A percentile compares a stretch with the other conserved stretches of the same genome.
Evolutionary conservation across 495 filamentous ascomycete species (phyloP).

Genomic region (Aspergillus heteromorphus): DNA sequence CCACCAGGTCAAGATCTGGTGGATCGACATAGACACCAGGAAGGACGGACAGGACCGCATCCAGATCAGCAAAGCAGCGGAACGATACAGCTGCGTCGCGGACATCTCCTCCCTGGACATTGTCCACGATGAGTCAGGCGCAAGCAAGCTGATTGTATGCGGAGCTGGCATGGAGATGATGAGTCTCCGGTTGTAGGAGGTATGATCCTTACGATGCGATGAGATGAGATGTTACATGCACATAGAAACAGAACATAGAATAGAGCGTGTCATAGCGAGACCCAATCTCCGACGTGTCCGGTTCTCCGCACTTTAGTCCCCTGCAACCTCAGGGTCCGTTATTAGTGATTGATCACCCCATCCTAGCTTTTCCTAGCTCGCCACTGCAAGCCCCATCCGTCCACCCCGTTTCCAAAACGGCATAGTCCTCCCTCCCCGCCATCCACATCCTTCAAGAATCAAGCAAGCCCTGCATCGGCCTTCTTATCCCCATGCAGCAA

Average conservation of each 20-base stretch:
- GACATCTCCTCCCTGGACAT: slow-evolving; percentile 52
- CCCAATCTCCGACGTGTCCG: background rate
- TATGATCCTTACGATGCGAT: slow-evolving; percentile 10
- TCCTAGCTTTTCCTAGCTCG: background rate
- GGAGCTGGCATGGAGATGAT: slow-evolving; percentile 55
- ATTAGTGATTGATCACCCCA: no score
- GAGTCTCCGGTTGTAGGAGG: slow-evolving; percentile 6
- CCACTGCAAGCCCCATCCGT: background rate
- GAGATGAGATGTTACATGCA: slow-evolving; percentile 12
- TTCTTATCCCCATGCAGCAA: background rate
- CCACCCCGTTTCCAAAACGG: slow-evolving; percentile 3
- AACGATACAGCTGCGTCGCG: slow-evolving; percentile 59
- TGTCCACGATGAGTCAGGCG: slow-evolving; percentile 12
- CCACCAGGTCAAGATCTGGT: slow-evolving; percentile 76
- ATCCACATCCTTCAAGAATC: no score
- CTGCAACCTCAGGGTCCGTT: background rate
- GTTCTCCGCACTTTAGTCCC: background rate
- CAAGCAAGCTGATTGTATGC: slow-evolving; percentile 37
- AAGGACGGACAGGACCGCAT: slow-evolving; percentile 32
- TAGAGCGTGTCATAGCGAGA: background rate
- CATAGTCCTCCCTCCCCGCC: background rate
- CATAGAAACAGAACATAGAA: slow-evolving; percentile 8
- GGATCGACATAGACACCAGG: slow-evolving; percentile 33
- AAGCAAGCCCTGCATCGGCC: no score
- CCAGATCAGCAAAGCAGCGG: slow-evolving; percentile 33